A percentile compares a stretch with the other conserved stretches of the same genome.
phyloP scores from a whole-genome alignment of 2,329 filamentous ascomycete species.

The Teratosphaeria gauchensis region DNA sequence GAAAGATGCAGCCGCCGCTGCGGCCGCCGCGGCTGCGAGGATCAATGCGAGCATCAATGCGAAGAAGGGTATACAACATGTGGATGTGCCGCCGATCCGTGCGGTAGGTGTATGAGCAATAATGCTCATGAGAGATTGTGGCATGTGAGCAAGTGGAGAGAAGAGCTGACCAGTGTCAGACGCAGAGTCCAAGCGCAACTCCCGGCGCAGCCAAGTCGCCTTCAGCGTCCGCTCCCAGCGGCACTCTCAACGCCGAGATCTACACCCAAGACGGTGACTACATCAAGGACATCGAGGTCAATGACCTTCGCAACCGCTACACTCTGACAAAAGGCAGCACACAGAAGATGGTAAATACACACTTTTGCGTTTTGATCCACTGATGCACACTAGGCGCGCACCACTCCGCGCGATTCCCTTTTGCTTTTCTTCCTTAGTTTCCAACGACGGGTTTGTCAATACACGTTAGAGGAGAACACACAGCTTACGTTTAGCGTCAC shows the following conservation, averaged over 20 bases:
- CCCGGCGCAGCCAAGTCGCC: constrained; percentile 46
- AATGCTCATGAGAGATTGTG: background rate
- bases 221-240: constrained; percentile 38
- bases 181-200: constrained; percentile 29
- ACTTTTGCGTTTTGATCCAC: constrained; percentile 41
- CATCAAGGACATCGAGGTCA: constrained; percentile 98
- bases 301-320: constrained; percentile 93
- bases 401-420: constrained; percentile 6
- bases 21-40: constrained; percentile 61
- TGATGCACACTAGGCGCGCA: constrained; percentile 45
- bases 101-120: constrained; percentile 37
- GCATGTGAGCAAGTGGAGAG: constrained; percentile 1
- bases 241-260: constrained; percentile 71
- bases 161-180: constrained; percentile 7
- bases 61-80: constrained; percentile 74
- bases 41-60: constrained; percentile 33
- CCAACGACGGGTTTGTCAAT: constrained; percentile 20
- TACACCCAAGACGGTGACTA: constrained; percentile 95
- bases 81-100: constrained; percentile 74
- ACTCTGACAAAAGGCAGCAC: constrained; percentile 93
- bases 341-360: constrained; percentile 97
- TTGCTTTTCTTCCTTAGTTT: constrained; percentile 7
- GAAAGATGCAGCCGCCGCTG: constrained; percentile 48
- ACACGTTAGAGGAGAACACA: constrained; percentile 28
- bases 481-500: constrained; percentile 37